A percentile compares a stretch with the other conserved stretches of the same genome.
Conservation (phyloP, 2,329 filamentous ascomycete genomes). For the Beauveria caledonica region DNA sequence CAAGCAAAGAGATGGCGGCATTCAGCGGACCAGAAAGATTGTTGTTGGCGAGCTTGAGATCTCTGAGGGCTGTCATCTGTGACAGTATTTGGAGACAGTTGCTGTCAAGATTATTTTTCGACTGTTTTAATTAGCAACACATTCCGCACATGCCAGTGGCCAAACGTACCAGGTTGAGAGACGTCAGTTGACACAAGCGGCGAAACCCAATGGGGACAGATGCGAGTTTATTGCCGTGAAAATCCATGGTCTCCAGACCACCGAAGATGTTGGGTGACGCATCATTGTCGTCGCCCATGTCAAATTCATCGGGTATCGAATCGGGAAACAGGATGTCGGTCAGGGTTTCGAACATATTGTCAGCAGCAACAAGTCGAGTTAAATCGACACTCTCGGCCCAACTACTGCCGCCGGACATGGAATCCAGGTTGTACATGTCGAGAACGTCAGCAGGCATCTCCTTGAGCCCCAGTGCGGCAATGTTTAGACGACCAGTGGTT, state of each 20-base stretch:
- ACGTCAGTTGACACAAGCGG: conserved; percentile 64
- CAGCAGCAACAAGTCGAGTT: conserved; percentile 73
- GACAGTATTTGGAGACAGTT: conserved; percentile 63
- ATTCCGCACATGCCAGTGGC: neutral
- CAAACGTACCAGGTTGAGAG: conserved; percentile 55
- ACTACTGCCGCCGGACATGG: conserved; percentile 51
- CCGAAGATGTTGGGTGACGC: conserved; percentile 68
- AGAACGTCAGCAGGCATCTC: conserved; percentile 76
- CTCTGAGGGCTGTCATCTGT: conserved; percentile 63
- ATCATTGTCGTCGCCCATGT: conserved; percentile 50
- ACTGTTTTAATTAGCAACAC: conserved; percentile 21
- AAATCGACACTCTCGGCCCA: conserved; percentile 94
- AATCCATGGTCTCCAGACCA: conserved; percentile 69
- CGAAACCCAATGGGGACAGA: conserved; percentile 68
- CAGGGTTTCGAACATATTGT: conserved; percentile 76
- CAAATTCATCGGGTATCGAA: conserved; percentile 43
- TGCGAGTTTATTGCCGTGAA: conserved; percentile 75
- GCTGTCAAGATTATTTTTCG: conserved; percentile 72
- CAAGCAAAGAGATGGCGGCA: conserved; percentile 52
- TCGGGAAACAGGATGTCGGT: conserved; percentile 76
- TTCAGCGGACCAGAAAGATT: conserved; percentile 61
- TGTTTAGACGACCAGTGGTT: conserved; percentile 74
- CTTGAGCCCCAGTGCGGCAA: conserved; percentile 73
- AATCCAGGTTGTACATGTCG: conserved; percentile 80
- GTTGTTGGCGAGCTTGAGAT: conserved; percentile 77